A percentile compares a stretch with the other conserved stretches of the same genome.
These are phyloP conservation scores for Cinnamomum micranthum DNA, from an alignment of 164 flowering plant genomes.

Conservation along the genomic window DNA sequence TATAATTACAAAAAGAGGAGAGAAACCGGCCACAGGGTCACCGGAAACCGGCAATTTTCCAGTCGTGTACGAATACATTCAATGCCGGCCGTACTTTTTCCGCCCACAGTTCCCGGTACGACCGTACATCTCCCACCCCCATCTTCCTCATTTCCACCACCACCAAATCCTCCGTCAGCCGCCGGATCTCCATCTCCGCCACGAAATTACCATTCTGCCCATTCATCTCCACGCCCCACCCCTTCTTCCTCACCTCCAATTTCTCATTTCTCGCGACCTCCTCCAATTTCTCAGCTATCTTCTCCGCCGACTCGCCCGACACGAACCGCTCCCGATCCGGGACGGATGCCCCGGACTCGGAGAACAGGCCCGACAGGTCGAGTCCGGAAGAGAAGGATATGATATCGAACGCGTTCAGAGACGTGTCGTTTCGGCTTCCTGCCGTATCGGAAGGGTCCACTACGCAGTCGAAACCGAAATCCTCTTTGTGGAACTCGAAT, in stretches of 20 bases:
- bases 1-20: too few relatives aligned
- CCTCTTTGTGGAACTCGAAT: slow-evolving; percentile 7
- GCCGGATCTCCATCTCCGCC: background rate
- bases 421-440: background rate
- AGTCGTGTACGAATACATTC: too few relatives aligned
- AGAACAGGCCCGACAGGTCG: slow-evolving; percentile 47
- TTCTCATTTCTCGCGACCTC: slow-evolving; percentile 27
- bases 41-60: too few relatives aligned
- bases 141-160: slow-evolving; percentile 5
- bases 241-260: slow-evolving; percentile 19
- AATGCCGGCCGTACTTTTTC: background rate
- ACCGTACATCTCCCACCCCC: background rate
- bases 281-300: slow-evolving; percentile 27
- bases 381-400: slow-evolving; percentile 59
- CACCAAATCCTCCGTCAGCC: background rate
- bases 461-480: slow-evolving; percentile 8
- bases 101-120: background rate
- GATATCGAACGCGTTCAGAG: slow-evolving; percentile 64
- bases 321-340: slow-evolving; percentile 25
- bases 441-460: background rate
- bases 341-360: slow-evolving; percentile 9
- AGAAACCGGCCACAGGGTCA: too few relatives aligned
- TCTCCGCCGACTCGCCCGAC: slow-evolving; percentile 39
- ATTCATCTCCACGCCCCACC: slow-evolving; percentile 21
- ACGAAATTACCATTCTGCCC: slow-evolving; percentile 33